Percentiles rank a stretch among this genome's conserved stretches.
Conservation (phyloP, 768 basidiomycete species). For the Favolaschia claudopus region DNA sequence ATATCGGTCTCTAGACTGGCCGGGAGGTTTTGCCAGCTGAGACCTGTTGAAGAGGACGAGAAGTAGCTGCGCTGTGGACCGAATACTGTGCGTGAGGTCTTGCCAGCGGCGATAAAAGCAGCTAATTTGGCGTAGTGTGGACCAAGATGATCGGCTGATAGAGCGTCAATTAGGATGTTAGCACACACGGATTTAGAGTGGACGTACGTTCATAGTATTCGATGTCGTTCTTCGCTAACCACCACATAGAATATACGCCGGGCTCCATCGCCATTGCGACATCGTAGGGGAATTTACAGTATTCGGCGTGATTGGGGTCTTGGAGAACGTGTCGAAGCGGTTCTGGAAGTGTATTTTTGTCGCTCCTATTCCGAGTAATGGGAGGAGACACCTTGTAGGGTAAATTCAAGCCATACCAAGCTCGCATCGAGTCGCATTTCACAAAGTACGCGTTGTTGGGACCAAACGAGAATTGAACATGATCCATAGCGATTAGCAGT, state of each 20-base stretch:
- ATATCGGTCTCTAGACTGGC: slow-evolving; percentile 4
- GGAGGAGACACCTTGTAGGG: neutral
- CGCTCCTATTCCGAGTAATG: slow-evolving; percentile 7
- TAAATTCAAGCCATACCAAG: neutral
- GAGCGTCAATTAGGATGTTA: neutral
- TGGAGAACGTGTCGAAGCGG: neutral
- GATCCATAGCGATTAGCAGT: no score
- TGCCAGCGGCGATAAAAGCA: slow-evolving; percentile 3
- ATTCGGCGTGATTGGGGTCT: neutral
- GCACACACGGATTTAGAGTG: neutral
- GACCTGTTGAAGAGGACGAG: slow-evolving; percentile 2
- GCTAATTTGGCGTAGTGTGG: slow-evolving; percentile 9
- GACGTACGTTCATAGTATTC: slow-evolving; percentile 12
- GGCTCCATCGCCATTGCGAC: slow-evolving; percentile 18
- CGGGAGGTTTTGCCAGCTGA: slow-evolving; percentile 14
- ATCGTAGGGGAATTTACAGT: slow-evolving; percentile 4
- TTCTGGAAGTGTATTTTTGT: slow-evolving; percentile 10
- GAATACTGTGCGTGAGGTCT: slow-evolving; percentile 3
- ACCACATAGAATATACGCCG: slow-evolving; percentile 16
- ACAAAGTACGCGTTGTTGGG: slow-evolving; percentile 21
- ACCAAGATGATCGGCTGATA: slow-evolving; percentile 8
- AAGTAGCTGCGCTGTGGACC: slow-evolving; percentile 16
- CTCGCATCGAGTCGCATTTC: neutral
- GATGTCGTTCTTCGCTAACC: neutral
- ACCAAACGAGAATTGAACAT: slow-evolving; percentile 17